Conservation (phyloP, 2,329 filamentous ascomycete species). For the Zymoseptoria crescenta region DNA sequence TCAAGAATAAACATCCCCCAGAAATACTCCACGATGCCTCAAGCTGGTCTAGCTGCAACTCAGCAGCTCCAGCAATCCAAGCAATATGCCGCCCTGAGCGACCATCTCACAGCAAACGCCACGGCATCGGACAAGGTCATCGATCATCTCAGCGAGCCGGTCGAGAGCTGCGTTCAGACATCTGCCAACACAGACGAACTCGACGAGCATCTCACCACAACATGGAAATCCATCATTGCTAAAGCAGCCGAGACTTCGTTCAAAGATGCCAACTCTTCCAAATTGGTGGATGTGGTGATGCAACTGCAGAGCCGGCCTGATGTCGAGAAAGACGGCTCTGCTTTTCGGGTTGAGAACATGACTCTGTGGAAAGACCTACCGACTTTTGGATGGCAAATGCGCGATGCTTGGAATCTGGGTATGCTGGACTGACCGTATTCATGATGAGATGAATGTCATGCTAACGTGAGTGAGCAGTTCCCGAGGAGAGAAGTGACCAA, state of each 20-base stretch:
- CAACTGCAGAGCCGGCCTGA: conserved; percentile 11
- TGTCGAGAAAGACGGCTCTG: conserved; percentile 13
- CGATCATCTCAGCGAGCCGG: conserved; percentile 16
- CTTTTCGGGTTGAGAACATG: conserved; percentile 19
- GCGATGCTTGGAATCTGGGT: conserved; percentile 27
- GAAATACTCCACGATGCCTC: conserved; percentile 10
- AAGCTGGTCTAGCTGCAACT: conserved; percentile 11
- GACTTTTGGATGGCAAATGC: conserved; percentile 23
- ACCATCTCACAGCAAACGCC: conserved; percentile 4
- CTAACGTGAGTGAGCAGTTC: conserved; percentile 8
- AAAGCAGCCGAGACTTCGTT: conserved; percentile 17
- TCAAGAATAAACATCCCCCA: neutral
- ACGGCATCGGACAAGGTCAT: conserved; percentile 8
- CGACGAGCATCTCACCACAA: conserved; percentile 14
- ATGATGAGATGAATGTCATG: neutral
- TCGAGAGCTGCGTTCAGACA: conserved; percentile 13
- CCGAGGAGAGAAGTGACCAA: conserved; percentile 14
- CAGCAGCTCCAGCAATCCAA: conserved; percentile 10
- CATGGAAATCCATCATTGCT: conserved; percentile 18
- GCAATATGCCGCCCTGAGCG: conserved; percentile 11
- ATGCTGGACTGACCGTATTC: neutral
- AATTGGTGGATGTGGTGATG: conserved; percentile 17
- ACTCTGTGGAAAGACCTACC: conserved; percentile 25
- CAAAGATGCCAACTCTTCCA: conserved; percentile 13
- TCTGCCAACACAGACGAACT: conserved; percentile 13